These are phyloP conservation scores for Pleurotus eryngii DNA, from an alignment of 768 basidiomycete genomes.

Conservation along the genomic window DNA sequence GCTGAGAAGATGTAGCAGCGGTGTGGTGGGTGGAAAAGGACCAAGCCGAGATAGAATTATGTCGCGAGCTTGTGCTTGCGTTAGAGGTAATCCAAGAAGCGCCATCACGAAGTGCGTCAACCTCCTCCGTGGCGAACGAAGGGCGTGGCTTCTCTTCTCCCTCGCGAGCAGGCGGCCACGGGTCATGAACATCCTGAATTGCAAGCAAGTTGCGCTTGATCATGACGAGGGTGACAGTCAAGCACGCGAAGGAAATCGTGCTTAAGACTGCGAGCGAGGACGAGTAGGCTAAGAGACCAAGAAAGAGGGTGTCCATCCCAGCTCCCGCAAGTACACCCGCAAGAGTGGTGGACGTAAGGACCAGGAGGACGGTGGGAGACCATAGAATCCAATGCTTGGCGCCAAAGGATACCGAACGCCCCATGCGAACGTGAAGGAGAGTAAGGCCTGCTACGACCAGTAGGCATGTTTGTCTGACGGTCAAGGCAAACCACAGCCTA, in stretches of 20 bases:
- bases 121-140: conserved; percentile 68
- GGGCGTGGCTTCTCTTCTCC: conserved; percentile 54
- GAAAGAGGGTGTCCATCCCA: conserved; percentile 51
- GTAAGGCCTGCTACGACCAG: conserved; percentile 58
- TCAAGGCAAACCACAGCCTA: conserved; percentile 67
- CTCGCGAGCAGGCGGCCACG: conserved; percentile 58
- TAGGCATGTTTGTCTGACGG: conserved; percentile 66
- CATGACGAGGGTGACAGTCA: conserved; percentile 58
- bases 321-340: conserved; percentile 56
- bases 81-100: conserved; percentile 81
- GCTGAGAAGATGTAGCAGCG: conserved; percentile 29
- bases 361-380: conserved; percentile 57
- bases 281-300: conserved; percentile 60
- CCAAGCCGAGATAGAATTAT: conserved; percentile 63
- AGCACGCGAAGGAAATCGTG: conserved; percentile 51
- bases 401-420: conserved; percentile 67
- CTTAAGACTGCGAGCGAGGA: conserved; percentile 48
- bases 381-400: conserved; percentile 71
- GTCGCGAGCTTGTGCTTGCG: conserved; percentile 48
- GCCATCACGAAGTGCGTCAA: conserved; percentile 70
- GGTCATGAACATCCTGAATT: conserved; percentile 47
- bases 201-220: conserved; percentile 64
- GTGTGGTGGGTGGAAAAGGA: conserved; percentile 71
- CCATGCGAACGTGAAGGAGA: conserved; percentile 68
- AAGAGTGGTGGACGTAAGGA: conserved; percentile 52